Conservation (phyloP, 352 stramenopile genomes). For the Pythium volutum region DNA sequence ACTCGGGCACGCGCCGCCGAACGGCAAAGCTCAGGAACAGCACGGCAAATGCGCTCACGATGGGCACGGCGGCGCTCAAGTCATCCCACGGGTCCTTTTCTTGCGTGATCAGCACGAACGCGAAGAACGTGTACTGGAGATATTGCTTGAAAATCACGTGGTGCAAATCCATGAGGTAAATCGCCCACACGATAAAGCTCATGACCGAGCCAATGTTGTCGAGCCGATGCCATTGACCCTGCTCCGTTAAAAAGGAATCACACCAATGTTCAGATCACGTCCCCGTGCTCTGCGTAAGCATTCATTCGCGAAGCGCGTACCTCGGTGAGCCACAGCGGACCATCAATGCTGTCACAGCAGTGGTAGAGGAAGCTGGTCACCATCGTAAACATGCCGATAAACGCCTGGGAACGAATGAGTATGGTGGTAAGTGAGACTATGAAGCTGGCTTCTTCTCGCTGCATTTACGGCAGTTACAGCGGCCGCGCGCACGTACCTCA, state of each 20-base stretch:
- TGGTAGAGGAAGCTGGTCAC: slow-evolving; percentile 78
- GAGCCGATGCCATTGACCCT: slow-evolving; percentile 77
- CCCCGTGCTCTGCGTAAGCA: no score
- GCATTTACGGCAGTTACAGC: no score
- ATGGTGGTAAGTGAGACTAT: no score
- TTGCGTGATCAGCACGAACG: slow-evolving; percentile 61
- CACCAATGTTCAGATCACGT: no score
- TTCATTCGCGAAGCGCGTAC: slow-evolving; percentile 16
- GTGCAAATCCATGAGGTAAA: slow-evolving; percentile 74
- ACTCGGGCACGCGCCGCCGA: slow-evolving; percentile 39
- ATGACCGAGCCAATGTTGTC: slow-evolving; percentile 85
- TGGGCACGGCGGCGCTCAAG: slow-evolving; percentile 45
- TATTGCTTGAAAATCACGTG: slow-evolving; percentile 41
- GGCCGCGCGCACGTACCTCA: slow-evolving; percentile 40
- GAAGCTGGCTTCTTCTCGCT: no score
- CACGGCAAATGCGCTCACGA: slow-evolving; percentile 40
- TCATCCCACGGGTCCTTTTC: slow-evolving; percentile 82
- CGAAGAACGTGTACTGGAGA: slow-evolving; percentile 66
- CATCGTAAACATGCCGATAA: slow-evolving; percentile 79
- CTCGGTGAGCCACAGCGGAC: slow-evolving; percentile 73
- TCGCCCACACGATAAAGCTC: slow-evolving; percentile 72
- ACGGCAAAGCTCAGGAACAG: slow-evolving; percentile 44
- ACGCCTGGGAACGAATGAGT: slow-evolving; percentile 38
- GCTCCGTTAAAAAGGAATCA: not conserved
- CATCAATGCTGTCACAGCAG: slow-evolving; percentile 73